These are phyloP conservation scores for Boletus subparvulus DNA, from an alignment of 768 basidiomycete species.

Conservation along the genomic window DNA sequence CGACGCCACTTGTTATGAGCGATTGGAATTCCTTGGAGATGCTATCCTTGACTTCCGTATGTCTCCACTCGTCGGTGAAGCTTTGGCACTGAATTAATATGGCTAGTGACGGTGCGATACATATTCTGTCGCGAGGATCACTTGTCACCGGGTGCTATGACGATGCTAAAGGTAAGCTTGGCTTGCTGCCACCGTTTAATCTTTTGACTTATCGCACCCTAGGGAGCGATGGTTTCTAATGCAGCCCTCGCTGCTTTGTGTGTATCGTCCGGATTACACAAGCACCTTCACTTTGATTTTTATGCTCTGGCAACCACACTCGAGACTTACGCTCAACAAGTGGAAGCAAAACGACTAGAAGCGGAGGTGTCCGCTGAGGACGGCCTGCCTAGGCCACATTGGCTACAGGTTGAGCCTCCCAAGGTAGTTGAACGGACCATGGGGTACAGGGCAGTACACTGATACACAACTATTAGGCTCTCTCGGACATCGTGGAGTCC, in stretches of 20 bases:
- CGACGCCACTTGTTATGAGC: slow-evolving; percentile 63
- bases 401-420: slow-evolving; percentile 74
- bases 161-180: slow-evolving; percentile 64
- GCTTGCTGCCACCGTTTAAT: not conserved
- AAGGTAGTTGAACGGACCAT: slow-evolving; percentile 49
- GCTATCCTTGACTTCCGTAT: slow-evolving; percentile 80
- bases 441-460: not conserved
- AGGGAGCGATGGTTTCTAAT: slow-evolving; percentile 89
- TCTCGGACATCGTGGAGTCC: slow-evolving; percentile 81
- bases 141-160: slow-evolving; percentile 74
- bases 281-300: slow-evolving; percentile 60
- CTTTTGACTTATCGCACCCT: slow-evolving; percentile 1
- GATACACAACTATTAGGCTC: slow-evolving; percentile 44
- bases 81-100: not conserved
- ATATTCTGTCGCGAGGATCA: slow-evolving; percentile 63
- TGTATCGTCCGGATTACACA: slow-evolving; percentile 63
- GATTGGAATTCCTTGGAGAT: slow-evolving; percentile 85
- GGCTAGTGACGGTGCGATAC: slow-evolving; percentile 68
- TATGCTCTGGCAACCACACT: slow-evolving; percentile 51
- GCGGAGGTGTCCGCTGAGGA: slow-evolving; percentile 48
- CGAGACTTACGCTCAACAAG: slow-evolving; percentile 47
- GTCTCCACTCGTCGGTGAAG: slow-evolving; percentile 25
- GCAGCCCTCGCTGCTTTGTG: slow-evolving; percentile 73
- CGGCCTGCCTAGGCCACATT: slow-evolving; percentile 65
- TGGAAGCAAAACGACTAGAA: slow-evolving; percentile 52